A percentile compares a stretch with the other conserved stretches of the same genome.
Conservation (phyloP, 805 yeast species). For the Allodekkera sacchari region DNA sequence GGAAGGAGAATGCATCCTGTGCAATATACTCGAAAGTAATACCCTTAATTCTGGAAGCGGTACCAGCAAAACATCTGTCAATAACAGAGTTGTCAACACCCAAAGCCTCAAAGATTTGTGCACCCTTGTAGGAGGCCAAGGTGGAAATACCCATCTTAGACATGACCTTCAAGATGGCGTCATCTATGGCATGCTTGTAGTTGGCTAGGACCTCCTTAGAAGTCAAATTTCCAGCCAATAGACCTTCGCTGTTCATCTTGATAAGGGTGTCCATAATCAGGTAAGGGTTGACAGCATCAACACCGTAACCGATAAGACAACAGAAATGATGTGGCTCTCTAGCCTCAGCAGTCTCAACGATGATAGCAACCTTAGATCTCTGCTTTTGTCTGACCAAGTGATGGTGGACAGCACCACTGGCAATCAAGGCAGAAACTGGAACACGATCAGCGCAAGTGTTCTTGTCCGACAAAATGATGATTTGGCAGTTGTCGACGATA, state of each 20-base stretch:
- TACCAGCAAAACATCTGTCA: conserved; percentile 93
- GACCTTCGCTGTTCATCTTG: conserved; percentile 74
- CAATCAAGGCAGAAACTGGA: conserved; percentile 80
- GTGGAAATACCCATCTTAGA: conserved; percentile 99
- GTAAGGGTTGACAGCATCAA: conserved; percentile 93
- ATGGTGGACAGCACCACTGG: conserved; percentile 96
- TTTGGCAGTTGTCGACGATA: conserved; percentile 63
- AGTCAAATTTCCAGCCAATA: conserved; percentile 48
- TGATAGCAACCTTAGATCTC: conserved; percentile 88
- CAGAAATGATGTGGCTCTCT: conserved; percentile 96
- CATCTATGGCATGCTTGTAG: conserved; percentile 78
- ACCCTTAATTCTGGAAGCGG: conserved; percentile 95
- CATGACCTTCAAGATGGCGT: conserved; percentile 94
- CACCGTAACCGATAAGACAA: conserved; percentile 93
- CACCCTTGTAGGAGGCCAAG: conserved; percentile 96
- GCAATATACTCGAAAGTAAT: conserved; percentile 93
- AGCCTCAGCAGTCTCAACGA: conserved; percentile 94
- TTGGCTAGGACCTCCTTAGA: conserved; percentile 60
- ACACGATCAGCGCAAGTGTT: conserved; percentile 52
- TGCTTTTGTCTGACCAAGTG: conserved; percentile 92
- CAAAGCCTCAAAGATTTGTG: conserved; percentile 94
- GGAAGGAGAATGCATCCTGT: conserved; percentile 91
- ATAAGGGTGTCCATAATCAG: conserved; percentile 83
- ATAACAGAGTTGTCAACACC: conserved; percentile 94
- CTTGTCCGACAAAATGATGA: conserved; percentile 72